Evolutionary conservation across 176 grass and related monocot species (phyloP).

Genomic region (Triticum dicoccoides): DNA sequence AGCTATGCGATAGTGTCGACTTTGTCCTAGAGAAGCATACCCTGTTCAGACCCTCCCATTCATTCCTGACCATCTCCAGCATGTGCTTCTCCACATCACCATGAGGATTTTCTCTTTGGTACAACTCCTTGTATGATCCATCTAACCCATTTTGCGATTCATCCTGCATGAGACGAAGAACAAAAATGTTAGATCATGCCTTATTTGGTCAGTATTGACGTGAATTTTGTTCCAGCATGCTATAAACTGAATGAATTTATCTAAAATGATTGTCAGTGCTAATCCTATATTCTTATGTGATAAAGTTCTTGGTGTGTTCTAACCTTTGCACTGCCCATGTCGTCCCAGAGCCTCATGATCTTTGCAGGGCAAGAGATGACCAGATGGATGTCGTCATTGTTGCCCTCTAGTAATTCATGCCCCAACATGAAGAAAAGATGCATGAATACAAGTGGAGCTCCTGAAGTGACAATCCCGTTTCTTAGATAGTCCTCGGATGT

Average conservation of each 20-base stretch:
- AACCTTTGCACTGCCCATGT: slow-evolving; percentile 67
- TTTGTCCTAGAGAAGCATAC: slow-evolving; percentile 34
- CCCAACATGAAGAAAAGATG: slow-evolving; percentile 41
- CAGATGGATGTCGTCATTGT: too few relatives aligned
- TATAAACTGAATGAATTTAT: neutral
- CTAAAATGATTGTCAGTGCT: neutral
- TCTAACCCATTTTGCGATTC: slow-evolving; percentile 63
- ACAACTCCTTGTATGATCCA: slow-evolving; percentile 53
- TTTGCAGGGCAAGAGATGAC: neutral
- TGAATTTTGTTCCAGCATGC: neutral
- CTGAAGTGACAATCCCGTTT: slow-evolving; percentile 45
- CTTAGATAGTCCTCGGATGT: slow-evolving; percentile 37
- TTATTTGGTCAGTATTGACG: neutral
- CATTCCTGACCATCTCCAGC: slow-evolving; percentile 24
- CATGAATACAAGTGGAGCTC: slow-evolving; percentile 7
- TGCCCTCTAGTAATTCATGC: neutral
- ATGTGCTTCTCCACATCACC: slow-evolving; percentile 34
- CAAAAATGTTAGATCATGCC: neutral
- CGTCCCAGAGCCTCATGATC: slow-evolving; percentile 66
- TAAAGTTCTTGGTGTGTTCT: neutral
- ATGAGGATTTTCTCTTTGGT: slow-evolving; percentile 54
- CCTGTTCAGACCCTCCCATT: slow-evolving; percentile 64
- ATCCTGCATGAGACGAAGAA: slow-evolving; percentile 30
- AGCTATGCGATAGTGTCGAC: slow-evolving; percentile 12
- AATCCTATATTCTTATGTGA: neutral